Conservation (phyloP, 257 asterid genomes). For the Knoxia roxburghii region DNA sequence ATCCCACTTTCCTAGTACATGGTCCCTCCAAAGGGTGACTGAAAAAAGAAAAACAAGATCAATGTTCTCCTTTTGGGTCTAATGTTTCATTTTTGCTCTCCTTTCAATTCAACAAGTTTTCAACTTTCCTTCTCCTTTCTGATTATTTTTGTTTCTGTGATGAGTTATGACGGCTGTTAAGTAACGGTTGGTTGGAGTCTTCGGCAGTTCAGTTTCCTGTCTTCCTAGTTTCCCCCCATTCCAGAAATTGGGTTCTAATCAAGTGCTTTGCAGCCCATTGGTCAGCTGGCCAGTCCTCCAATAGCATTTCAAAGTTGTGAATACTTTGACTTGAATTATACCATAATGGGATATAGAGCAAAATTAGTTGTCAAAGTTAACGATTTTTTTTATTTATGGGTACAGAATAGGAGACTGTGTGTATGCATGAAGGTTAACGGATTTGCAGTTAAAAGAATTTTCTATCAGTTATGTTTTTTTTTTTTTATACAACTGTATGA, state of each 20-base stretch:
- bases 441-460: too few relatives aligned
- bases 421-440: too few relatives aligned
- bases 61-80: neutral
- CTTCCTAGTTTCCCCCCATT: conserved; percentile 45
- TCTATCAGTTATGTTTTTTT: too few relatives aligned
- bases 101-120: conserved; percentile 7
- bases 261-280: conserved; percentile 16
- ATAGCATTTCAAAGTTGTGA: neutral
- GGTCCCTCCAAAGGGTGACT: neutral
- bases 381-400: too few relatives aligned
- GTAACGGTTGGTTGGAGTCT: conserved; percentile 75
- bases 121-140: neutral
- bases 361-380: too few relatives aligned
- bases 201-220: conserved; percentile 65
- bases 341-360: too few relatives aligned
- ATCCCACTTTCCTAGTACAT: conserved; percentile 1
- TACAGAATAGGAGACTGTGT: too few relatives aligned
- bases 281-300: neutral
- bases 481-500: too few relatives aligned
- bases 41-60: neutral
- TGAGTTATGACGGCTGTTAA: conserved; percentile 65
- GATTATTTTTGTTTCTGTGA: neutral
- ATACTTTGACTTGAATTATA: too few relatives aligned
- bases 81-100: neutral
- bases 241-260: conserved; percentile 34